Conservation (phyloP, 306 rosid species). For the Pachyrhizus erosus region DNA sequence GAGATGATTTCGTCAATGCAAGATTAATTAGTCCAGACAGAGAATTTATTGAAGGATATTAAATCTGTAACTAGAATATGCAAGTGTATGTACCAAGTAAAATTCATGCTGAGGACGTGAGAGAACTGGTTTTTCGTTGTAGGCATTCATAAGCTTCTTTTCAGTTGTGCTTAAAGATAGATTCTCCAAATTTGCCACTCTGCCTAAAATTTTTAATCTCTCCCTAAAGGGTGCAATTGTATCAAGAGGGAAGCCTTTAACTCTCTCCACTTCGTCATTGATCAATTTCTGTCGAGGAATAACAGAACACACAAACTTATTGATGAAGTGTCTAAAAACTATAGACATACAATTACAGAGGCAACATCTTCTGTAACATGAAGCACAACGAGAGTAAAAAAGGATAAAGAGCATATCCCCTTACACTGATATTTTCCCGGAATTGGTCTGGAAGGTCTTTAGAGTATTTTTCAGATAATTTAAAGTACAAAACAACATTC, state of each 20-base stretch:
- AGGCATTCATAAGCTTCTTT: slow-evolving; percentile 90
- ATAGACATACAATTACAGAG: not conserved
- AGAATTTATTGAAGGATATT: not conserved
- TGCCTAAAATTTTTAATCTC: slow-evolving; percentile 87
- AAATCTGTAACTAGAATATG: not conserved
- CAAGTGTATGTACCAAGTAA: slow-evolving; percentile 65
- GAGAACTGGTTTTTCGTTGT: slow-evolving; percentile 96
- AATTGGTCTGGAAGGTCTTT: slow-evolving; percentile 77
- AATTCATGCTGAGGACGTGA: slow-evolving; percentile 98
- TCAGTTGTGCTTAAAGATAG: slow-evolving; percentile 79
- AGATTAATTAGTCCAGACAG: not conserved
- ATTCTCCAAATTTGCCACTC: slow-evolving; percentile 79
- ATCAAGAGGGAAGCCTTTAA: slow-evolving; percentile 91
- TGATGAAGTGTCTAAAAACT: slow-evolving; percentile 6
- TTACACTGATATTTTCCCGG: slow-evolving; percentile 79
- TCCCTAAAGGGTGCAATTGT: slow-evolving; percentile 87
- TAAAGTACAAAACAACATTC: slow-evolving; percentile 86
- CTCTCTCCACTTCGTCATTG: slow-evolving; percentile 97
- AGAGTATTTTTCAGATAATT: slow-evolving; percentile 78
- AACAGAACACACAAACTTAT: slow-evolving; percentile 29
- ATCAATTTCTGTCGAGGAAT: slow-evolving; percentile 71
- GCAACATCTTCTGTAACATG: slow-evolving; percentile 9
- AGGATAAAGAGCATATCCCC: slow-evolving; percentile 36
- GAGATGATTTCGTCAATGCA: not conserved
- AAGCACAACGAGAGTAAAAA: slow-evolving; percentile 2